Conservation (phyloP, 2,329 filamentous ascomycete genomes). For the Aschersonia sp. region DNA sequence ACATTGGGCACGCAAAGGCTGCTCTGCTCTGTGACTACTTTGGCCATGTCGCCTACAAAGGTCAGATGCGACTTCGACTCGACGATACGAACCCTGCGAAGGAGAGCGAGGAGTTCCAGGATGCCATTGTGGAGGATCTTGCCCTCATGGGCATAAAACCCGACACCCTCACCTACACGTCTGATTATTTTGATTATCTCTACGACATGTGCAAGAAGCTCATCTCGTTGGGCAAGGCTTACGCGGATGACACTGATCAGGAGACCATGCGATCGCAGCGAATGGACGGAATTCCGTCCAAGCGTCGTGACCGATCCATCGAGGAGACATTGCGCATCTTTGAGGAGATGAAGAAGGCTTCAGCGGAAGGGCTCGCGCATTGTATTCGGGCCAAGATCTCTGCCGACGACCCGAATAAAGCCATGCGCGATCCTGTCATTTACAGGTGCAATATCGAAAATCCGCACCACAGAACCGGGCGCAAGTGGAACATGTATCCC, state of each 20-base stretch:
- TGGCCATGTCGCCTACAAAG: slow-evolving; percentile 82
- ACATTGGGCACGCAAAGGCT: slow-evolving; percentile 92
- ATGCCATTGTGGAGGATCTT: slow-evolving; percentile 85
- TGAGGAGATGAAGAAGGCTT: slow-evolving; percentile 83
- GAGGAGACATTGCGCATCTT: slow-evolving; percentile 81
- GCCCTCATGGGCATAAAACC: slow-evolving; percentile 83
- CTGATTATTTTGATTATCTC: slow-evolving; percentile 87
- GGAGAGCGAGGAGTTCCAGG: slow-evolving; percentile 92
- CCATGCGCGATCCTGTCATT: slow-evolving; percentile 91
- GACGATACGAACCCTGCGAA: slow-evolving; percentile 97
- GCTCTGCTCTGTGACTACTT: slow-evolving; percentile 94
- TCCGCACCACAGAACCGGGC: slow-evolving; percentile 63
- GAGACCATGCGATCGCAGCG: slow-evolving; percentile 78
- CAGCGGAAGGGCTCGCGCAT: slow-evolving; percentile 64
- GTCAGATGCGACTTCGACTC: slow-evolving; percentile 80
- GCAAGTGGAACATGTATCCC: slow-evolving; percentile 72
- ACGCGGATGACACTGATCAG: slow-evolving; percentile 86
- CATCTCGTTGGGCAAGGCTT: slow-evolving; percentile 77
- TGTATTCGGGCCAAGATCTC: slow-evolving; percentile 94
- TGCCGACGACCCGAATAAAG: slow-evolving; percentile 83
- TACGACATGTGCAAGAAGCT: slow-evolving; percentile 75
- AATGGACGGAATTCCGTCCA: slow-evolving; percentile 70
- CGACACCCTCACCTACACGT: slow-evolving; percentile 77
- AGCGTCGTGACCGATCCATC: slow-evolving; percentile 59
- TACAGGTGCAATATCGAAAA: slow-evolving; percentile 70